Conservation (phyloP, 2,329 filamentous ascomycete species). For the Colletotrichum tabaci region DNA sequence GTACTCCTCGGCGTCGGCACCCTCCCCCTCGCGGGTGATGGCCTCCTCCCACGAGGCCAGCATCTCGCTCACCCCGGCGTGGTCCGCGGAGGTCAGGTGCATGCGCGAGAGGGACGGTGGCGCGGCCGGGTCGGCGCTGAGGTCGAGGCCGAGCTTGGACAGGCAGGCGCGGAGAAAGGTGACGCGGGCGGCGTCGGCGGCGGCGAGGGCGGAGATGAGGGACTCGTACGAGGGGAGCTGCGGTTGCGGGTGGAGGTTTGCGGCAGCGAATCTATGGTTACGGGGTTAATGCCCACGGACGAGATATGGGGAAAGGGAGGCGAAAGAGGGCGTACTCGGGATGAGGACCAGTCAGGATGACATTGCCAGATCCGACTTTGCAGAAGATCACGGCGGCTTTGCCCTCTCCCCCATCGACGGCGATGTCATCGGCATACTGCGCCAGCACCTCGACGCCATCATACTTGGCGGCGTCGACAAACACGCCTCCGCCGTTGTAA, state of each 20-base stretch:
- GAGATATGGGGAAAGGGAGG: not conserved
- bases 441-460: conserved; percentile 85
- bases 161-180: conserved; percentile 86
- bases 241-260: conserved; percentile 80
- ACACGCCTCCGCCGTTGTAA: conserved; percentile 95
- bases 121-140: conserved; percentile 77
- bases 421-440: conserved; percentile 80
- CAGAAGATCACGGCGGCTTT: conserved; percentile 88
- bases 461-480: conserved; percentile 81
- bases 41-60: conserved; percentile 77
- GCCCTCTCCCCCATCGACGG: conserved; percentile 81
- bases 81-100: conserved; percentile 81
- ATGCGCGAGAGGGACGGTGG: conserved; percentile 86
- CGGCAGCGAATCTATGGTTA: conserved; percentile 79
- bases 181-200: conserved; percentile 78
- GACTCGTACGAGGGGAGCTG: conserved; percentile 77
- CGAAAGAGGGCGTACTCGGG: conserved; percentile 77
- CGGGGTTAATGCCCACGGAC: not conserved
- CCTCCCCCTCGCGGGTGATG: conserved; percentile 70
- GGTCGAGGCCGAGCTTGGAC: conserved; percentile 83
- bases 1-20: conserved; percentile 66
- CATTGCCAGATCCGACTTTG: conserved; percentile 84
- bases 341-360: conserved; percentile 88
- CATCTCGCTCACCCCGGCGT: conserved; percentile 76
- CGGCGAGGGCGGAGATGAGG: conserved; percentile 76